Conservation (phyloP, 2,329 filamentous ascomycete genomes). For the Exophiala bonariae region DNA sequence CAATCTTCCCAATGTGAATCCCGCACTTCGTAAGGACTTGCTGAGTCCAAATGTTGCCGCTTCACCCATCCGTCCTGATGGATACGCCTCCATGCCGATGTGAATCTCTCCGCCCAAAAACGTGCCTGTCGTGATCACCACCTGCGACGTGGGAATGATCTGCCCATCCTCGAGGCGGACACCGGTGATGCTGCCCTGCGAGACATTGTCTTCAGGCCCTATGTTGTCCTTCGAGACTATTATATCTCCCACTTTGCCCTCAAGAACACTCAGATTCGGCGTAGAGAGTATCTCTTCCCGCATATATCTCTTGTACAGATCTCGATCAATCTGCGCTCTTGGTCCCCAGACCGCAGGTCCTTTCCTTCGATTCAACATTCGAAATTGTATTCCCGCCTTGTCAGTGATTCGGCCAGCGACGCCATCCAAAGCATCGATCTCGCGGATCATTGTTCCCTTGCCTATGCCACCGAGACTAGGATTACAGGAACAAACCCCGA, state of each 20-base stretch:
- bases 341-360: constrained; percentile 97
- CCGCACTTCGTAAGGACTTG: constrained; percentile 83
- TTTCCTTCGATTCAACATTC: constrained; percentile 82
- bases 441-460: constrained; percentile 92
- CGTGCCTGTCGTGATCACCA: constrained; percentile 94
- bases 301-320: constrained; percentile 89
- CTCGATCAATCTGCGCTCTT: constrained; percentile 90
- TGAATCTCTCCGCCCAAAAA: constrained; percentile 97
- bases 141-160: constrained; percentile 73
- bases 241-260: constrained; percentile 90
- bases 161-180: constrained; percentile 86
- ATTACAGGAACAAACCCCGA: constrained; percentile 95
- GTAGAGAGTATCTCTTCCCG: constrained; percentile 78
- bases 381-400: constrained; percentile 92
- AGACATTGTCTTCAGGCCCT: constrained; percentile 44
- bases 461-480: constrained; percentile 98
- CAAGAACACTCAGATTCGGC: constrained; percentile 74
- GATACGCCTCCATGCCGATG: constrained; percentile 80
- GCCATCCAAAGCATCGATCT: constrained; percentile 93
- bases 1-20: constrained; percentile 82
- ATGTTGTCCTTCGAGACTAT: constrained; percentile 63
- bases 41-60: constrained; percentile 89
- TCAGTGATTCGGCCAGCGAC: constrained; percentile 86
- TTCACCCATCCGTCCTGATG: constrained; percentile 90
- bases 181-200: constrained; percentile 74